Conservation (phyloP, 345 rosid species). For the Ceriops decandra region DNA sequence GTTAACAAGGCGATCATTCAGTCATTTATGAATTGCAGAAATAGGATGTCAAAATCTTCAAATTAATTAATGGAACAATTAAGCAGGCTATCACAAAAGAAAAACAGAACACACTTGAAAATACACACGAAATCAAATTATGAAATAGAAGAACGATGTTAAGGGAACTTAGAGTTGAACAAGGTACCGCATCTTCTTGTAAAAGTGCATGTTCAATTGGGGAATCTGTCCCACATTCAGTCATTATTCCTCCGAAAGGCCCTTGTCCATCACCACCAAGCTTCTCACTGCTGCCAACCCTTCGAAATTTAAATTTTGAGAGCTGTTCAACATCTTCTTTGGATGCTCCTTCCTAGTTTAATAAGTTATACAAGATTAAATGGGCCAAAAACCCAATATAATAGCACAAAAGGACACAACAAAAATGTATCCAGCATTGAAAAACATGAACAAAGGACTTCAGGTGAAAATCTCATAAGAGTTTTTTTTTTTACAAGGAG, state of each 20-base stretch:
- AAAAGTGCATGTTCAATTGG: slow-evolving; percentile 58
- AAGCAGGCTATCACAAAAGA: neutral
- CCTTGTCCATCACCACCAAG: slow-evolving; percentile 39
- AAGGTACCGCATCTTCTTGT: slow-evolving; percentile 76
- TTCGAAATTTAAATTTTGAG: slow-evolving; percentile 66
- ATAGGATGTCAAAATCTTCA: no score
- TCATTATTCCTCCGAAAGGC: slow-evolving; percentile 70
- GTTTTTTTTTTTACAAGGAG: neutral
- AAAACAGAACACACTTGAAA: neutral
- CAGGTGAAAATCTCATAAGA: neutral
- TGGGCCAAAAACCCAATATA: neutral
- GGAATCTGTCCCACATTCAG: slow-evolving; percentile 71
- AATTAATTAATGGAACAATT: neutral
- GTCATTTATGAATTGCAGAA: neutral
- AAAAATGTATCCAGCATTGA: neutral
- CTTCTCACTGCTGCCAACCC: slow-evolving; percentile 41
- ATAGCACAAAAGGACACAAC: no score
- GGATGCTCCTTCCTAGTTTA: slow-evolving; percentile 84
- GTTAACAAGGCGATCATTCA: slow-evolving; percentile 15
- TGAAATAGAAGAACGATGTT: neutral
- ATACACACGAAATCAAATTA: neutral
- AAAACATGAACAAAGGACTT: neutral
- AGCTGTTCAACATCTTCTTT: slow-evolving; percentile 83
- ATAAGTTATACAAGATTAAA: slow-evolving; percentile 12
- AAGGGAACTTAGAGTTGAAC: neutral